Base-by-base conservation (phyloP, 2,329 filamentous ascomycete species). In the Teratosphaeria pseudoeucalypti region DNA sequence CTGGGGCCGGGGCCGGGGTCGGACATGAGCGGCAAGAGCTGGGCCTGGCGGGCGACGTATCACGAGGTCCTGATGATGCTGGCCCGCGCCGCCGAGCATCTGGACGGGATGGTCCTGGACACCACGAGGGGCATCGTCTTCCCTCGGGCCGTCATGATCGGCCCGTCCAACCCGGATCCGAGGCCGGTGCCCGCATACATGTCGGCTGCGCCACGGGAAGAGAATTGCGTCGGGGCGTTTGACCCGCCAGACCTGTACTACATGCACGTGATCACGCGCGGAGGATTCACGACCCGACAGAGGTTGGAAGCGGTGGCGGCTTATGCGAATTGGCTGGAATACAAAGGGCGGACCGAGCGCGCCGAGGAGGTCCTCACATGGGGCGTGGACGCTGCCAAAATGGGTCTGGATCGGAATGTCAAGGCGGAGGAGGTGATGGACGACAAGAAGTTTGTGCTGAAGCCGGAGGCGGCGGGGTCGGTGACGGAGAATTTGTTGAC, bases 21-120 rank as follows among this genome's bases (percentile, higher is more conserved):
- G 64, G 89, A 96, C 70, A 78, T 94, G 59, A 83, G 83, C 1
- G 80, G 75, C 6, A 95, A 91, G 77, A 87, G 85, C 63, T 90
- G 95, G 73, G 80, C 87, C 56, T 97, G 92, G 92, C 80, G 87
- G 67, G 81, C 89, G 58, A 91, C 90, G 0, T 97, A 97, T 74
- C 91, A 87, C 68, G 85, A 95, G 68, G 82, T 86, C 2, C 76
- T 96, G 54, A 89, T 96, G 84, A 81, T 87, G 11, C 84, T 84
- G 61, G 92, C 87, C 0, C 83, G 84, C 64, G 84, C 86, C 0
- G 85, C 90, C 4, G 92, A 96, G 74, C 84, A 92, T 65, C 76
- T 95, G 27, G 89, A 96, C 64, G 88, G 87, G 55, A 90, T 86
- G 81, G 79, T 95, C 16, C 79, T 81, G 52, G 90, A 95, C 72